Conservation (phyloP, 2,329 filamentous ascomycete species). For the Talaromyces rugulosus region DNA sequence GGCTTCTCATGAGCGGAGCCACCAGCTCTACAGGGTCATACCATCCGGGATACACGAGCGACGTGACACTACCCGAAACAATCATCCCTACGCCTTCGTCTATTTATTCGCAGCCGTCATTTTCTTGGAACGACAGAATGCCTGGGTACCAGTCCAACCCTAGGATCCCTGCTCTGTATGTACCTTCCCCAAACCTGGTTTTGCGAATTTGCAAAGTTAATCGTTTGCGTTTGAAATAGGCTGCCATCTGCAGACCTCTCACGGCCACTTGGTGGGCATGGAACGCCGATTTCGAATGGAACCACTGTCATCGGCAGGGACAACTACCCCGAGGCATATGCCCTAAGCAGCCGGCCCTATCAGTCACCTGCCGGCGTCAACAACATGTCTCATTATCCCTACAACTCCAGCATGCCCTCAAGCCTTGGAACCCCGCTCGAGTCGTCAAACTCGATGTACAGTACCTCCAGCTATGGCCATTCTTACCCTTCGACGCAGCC, state of each 20-base stretch:
- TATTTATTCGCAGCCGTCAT: constrained; percentile 31
- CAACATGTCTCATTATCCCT: constrained; percentile 28
- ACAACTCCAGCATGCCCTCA: constrained; percentile 23
- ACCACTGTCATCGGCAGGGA: constrained; percentile 37
- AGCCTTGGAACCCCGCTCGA: constrained; percentile 29
- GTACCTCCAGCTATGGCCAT: constrained; percentile 21
- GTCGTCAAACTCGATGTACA: constrained; percentile 27
- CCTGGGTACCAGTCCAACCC: constrained; percentile 29
- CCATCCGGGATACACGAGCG: constrained; percentile 36
- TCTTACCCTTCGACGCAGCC: constrained; percentile 24
- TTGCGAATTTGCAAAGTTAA: neutral
- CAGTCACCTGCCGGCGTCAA: constrained; percentile 27
- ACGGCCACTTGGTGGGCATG: constrained; percentile 28
- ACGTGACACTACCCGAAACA: constrained; percentile 24
- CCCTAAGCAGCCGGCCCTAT: constrained; percentile 29
- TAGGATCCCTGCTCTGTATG: constrained; percentile 39
- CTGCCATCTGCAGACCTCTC: constrained; percentile 46
- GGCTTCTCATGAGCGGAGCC: constrained; percentile 51
- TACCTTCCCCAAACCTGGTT: constrained; percentile 1
- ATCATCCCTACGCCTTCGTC: constrained; percentile 30
- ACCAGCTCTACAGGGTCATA: constrained; percentile 49
- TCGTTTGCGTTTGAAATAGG: constrained; percentile 24
- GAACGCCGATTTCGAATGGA: constrained; percentile 23
- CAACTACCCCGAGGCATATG: constrained; percentile 30
- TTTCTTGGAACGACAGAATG: constrained; percentile 34